Conservation (phyloP, 805 yeast genomes). For the Hanseniaspora jakobsenii region DNA sequence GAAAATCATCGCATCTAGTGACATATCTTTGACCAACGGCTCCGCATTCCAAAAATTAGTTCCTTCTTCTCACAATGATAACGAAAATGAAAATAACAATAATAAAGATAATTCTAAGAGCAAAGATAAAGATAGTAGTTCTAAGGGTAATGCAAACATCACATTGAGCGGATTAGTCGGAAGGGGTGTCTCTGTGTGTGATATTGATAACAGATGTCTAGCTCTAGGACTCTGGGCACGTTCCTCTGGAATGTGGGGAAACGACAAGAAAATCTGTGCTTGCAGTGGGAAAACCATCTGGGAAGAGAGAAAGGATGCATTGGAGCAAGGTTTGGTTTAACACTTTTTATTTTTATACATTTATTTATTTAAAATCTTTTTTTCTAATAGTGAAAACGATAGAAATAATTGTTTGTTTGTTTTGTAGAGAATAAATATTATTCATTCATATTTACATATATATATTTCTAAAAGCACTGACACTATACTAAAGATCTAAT, state of each 20-base stretch:
- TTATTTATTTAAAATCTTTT: background rate
- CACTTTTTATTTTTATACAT: background rate
- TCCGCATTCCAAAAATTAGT: slow-evolving; percentile 14
- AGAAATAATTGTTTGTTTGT: too few species aligned
- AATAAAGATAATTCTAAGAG: too few species aligned
- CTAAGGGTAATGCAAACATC: too few species aligned
- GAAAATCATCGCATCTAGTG: slow-evolving; percentile 1
- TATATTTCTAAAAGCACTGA: too few species aligned
- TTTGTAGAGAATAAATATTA: too few species aligned
- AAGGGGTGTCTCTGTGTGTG: slow-evolving; percentile 37
- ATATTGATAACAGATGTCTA: slow-evolving; percentile 53
- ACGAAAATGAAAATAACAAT: too few species aligned
- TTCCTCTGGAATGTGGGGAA: slow-evolving; percentile 96
- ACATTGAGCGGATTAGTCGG: too few species aligned
- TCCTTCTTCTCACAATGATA: too few species aligned
- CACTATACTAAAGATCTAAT: too few species aligned
- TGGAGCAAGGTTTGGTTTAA: slow-evolving; percentile 24
- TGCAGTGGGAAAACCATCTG: slow-evolving; percentile 93
- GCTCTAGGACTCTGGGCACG: slow-evolving; percentile 48
- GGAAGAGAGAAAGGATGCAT: slow-evolving; percentile 82
- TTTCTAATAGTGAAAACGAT: too few species aligned
- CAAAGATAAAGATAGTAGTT: too few species aligned
- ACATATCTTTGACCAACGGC: background rate
- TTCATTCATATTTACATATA: too few species aligned
- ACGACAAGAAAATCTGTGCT: slow-evolving; percentile 81